phyloP scores from a whole-genome alignment of 1,284 basidiomycete species.

The Abortiporus biennis region DNA sequence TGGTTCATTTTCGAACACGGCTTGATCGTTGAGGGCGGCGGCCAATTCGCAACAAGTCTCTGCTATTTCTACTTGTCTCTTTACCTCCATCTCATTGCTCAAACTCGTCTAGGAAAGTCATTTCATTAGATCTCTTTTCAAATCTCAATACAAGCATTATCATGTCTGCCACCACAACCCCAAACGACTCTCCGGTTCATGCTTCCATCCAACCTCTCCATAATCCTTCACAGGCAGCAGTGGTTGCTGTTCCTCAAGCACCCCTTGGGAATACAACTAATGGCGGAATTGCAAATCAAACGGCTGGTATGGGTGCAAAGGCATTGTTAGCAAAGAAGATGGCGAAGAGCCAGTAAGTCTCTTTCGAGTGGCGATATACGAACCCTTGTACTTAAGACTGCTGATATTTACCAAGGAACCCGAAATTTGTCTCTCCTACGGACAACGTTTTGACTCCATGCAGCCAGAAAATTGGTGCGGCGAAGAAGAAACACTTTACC shows the following conservation, averaged over 20 bases:
- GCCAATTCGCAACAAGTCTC: background rate
- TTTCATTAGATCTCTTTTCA: too few species aligned
- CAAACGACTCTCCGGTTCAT: constrained; percentile 56
- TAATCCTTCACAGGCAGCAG: constrained; percentile 75
- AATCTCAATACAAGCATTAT: too few species aligned
- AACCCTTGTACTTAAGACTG: background rate
- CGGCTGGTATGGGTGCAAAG: constrained; percentile 78
- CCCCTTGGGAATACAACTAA: constrained; percentile 66
- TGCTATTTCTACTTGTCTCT: background rate
- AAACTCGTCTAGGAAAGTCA: background rate
- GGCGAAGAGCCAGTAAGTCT: constrained; percentile 70
- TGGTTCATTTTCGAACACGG: constrained; percentile 12
- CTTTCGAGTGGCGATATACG: background rate
- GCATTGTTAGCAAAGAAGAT: constrained; percentile 85
- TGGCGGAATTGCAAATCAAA: constrained; percentile 36
- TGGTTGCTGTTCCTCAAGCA: constrained; percentile 72
- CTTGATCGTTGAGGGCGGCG: background rate
- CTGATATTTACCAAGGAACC: constrained; percentile 49
- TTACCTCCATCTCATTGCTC: background rate
- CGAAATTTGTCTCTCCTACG: constrained; percentile 82
- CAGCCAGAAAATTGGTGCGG: constrained; percentile 82
- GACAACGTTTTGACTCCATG: constrained; percentile 91
- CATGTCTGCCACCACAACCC: constrained; percentile 59
- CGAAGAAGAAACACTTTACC: constrained; percentile 87
- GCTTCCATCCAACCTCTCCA: constrained; percentile 75